A percentile compares a stretch with the other conserved stretches of the same genome.
Conservation (phyloP, 371 early-diverging fungal genomes). For the Lichtheimia hyalospora region DNA sequence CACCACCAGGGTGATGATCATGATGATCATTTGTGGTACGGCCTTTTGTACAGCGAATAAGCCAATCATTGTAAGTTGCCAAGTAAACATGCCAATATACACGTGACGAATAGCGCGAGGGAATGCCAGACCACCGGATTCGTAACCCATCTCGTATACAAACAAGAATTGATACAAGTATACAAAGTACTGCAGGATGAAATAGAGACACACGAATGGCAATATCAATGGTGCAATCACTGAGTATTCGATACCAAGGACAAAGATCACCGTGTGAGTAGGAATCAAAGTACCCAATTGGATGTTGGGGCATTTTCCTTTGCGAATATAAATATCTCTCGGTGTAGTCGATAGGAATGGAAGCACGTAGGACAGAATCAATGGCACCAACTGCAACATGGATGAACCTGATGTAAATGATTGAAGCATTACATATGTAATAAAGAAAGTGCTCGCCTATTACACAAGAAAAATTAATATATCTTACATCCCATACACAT, state of each 20-base stretch:
- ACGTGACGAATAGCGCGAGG: constrained; percentile 68
- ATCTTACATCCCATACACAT: too few species aligned
- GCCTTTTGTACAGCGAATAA: constrained; percentile 62
- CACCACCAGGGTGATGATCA: constrained; percentile 50
- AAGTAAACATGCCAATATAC: constrained; percentile 68
- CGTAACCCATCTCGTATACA: constrained; percentile 62
- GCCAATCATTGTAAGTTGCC: constrained; percentile 69
- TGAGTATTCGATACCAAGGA: constrained; percentile 67
- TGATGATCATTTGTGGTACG: constrained; percentile 51
- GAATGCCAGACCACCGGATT: constrained; percentile 72
- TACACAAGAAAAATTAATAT: too few species aligned
- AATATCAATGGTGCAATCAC: constrained; percentile 81
- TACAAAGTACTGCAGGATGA: constrained; percentile 69
- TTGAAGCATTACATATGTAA: constrained; percentile 79
- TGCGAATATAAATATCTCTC: constrained; percentile 62
- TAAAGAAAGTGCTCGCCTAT: constrained; percentile 64
- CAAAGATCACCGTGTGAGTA: constrained; percentile 69
- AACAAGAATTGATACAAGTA: constrained; percentile 82
- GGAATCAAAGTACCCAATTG: constrained; percentile 57
- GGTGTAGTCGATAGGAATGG: constrained; percentile 75
- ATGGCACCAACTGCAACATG: constrained; percentile 65
- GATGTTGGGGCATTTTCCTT: constrained; percentile 40
- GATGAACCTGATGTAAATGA: constrained; percentile 66
- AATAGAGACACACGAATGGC: constrained; percentile 76
- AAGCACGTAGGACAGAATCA: constrained; percentile 63